Evolutionary conservation across 108 stramenopile genomes (phyloP).

Genomic region (Pelagomonas calceolata): DNA sequence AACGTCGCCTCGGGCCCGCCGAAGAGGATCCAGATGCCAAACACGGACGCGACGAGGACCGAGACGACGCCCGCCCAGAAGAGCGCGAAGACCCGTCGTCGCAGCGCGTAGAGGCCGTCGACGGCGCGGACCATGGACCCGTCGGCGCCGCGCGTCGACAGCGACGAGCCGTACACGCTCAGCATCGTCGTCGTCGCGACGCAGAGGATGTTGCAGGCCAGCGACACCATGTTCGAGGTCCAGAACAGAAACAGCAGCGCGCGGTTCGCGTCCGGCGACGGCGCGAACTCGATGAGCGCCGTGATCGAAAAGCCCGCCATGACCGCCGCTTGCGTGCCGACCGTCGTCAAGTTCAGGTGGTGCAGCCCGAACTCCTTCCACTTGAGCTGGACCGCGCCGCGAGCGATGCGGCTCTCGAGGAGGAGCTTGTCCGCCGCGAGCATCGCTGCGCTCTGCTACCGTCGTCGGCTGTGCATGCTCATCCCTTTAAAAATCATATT

Average conservation of each 20-base stretch:
- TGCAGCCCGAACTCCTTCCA: constrained; percentile 85
- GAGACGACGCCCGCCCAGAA: constrained; percentile 50
- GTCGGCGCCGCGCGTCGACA: constrained; percentile 75
- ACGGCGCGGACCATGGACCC: constrained; percentile 80
- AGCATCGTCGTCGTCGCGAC: constrained; percentile 66
- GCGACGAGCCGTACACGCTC: constrained; percentile 59
- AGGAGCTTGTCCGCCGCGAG: constrained; percentile 8
- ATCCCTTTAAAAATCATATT: no score
- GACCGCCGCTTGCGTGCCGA: constrained; percentile 77
- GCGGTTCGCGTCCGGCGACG: constrained; percentile 38
- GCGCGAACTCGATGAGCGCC: constrained; percentile 79
- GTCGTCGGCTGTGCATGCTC: no score
- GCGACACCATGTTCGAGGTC: constrained; percentile 55
- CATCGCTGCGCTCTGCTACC: no score
- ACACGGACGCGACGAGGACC: background rate
- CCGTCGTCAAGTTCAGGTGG: constrained; percentile 66
- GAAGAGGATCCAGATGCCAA: background rate
- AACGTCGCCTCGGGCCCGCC: background rate
- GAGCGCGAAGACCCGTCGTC: constrained; percentile 44
- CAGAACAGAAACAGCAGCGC: constrained; percentile 62
- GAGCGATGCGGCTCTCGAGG: constrained; percentile 9
- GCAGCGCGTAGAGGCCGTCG: constrained; percentile 65
- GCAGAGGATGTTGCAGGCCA: constrained; percentile 71
- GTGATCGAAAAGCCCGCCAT: constrained; percentile 72
- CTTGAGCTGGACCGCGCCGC: constrained; percentile 68